These are phyloP conservation scores for Pugionium dolabratum DNA, from an alignment of 345 rosid genomes.

Conservation along the genomic window DNA sequence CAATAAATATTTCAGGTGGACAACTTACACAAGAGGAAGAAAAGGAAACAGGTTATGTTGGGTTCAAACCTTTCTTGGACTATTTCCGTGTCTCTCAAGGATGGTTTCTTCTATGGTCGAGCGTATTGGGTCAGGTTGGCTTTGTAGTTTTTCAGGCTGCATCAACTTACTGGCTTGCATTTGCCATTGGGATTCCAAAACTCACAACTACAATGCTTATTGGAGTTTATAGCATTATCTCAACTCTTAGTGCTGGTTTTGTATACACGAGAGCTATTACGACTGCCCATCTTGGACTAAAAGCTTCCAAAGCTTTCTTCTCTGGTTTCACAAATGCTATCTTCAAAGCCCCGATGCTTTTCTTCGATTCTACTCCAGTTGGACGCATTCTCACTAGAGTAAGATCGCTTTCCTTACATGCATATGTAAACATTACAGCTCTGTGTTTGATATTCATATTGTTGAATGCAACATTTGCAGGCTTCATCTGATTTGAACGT, in stretches of 20 bases:
- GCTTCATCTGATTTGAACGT: slow-evolving; percentile 77
- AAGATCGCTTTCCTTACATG: slow-evolving; percentile 33
- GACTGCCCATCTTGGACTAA: slow-evolving; percentile 60
- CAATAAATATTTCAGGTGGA: slow-evolving; percentile 38
- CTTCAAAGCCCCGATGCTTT: slow-evolving; percentile 73
- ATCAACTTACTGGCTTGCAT: slow-evolving; percentile 75
- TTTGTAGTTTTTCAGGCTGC: slow-evolving; percentile 62
- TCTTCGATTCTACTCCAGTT: slow-evolving; percentile 78
- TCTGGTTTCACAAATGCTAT: slow-evolving; percentile 61
- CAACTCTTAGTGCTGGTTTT: slow-evolving; percentile 55
- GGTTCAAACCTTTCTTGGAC: slow-evolving; percentile 65
- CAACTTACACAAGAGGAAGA: slow-evolving; percentile 76
- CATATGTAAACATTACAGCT: slow-evolving; percentile 9
- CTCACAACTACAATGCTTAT: slow-evolving; percentile 46
- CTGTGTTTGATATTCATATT: slow-evolving; percentile 2
- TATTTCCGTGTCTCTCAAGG: slow-evolving; percentile 58
- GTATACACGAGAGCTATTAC: slow-evolving; percentile 47
- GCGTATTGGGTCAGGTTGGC: slow-evolving; percentile 41
- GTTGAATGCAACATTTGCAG: slow-evolving; percentile 40
- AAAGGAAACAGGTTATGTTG: slow-evolving; percentile 60
- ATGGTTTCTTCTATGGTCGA: slow-evolving; percentile 38
- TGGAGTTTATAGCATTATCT: slow-evolving; percentile 62
- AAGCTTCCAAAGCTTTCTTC: slow-evolving; percentile 70
- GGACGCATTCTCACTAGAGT: slow-evolving; percentile 78
- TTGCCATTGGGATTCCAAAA: slow-evolving; percentile 55